Evolutionary conservation across 495 filamentous ascomycete genomes (phyloP), one percentile per base, ranked within the genome.

Genomic region (Evansstolkia leycettana): DNA sequence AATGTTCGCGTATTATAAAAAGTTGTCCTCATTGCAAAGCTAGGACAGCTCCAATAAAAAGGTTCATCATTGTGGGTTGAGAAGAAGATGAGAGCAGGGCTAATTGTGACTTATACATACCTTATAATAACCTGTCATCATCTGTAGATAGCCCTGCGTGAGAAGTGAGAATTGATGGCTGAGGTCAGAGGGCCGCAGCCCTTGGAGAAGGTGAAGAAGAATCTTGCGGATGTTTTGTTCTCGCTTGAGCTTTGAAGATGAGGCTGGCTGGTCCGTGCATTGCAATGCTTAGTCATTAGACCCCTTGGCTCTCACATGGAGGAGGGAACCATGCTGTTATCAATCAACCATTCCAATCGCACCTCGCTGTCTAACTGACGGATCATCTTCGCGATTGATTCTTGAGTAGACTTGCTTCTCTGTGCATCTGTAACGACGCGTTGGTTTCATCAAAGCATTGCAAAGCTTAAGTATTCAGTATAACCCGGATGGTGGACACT

Each of bases 1-100:
- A 49, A 51, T 39, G 39, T 44, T 47, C 51, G 63, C 63, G 67
- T 62, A 65, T 69, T 59, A 55, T 55, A 55, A 52, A 58, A 50
- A 47, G 58, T 62, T 65, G 47, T 69, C 56, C 62, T 53, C 66
- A 60, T 67, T 61, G 57, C 57, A 55, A 58, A 62, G 61, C 73
- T 89, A 80, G 77, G 88, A 95, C 85, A 95, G 88, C 88, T 95
- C 88, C 88, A 95, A 94, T 93, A 92, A 69, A 52, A 52, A 49
- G 49, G 51, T 44, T 80, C 76, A 81, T 82, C 78, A 80, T 64
- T 43, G 38, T 41, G 19, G 3, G 18, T 10, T 20, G 7, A 26
- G 33, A 20, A 28, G 20, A 34, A 26, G 25, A 33, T 32, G 31
- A 31, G 32, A 38, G 20, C 15, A 31, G 37, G 7, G 34, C 0